phyloP scores from a whole-genome alignment of 768 basidiomycete species.

The Dioszegia aurantiaca region DNA sequence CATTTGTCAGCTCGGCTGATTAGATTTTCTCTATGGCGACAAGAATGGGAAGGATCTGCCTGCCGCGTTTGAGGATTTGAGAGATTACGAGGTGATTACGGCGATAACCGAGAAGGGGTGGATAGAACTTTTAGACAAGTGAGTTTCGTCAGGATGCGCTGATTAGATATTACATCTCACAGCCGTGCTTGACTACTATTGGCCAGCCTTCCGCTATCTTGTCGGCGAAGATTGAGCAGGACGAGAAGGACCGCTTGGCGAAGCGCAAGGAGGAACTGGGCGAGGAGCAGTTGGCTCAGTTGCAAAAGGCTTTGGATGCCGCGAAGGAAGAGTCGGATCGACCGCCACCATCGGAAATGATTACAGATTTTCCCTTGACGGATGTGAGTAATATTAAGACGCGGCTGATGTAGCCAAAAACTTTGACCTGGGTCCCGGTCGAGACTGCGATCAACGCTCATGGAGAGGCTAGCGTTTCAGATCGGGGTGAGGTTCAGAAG shows the following conservation, averaged over 20 bases:
- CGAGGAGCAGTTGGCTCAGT: constrained; percentile 71
- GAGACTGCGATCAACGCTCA: constrained; percentile 54
- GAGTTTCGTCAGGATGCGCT: constrained; percentile 31
- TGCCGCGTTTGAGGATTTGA: constrained; percentile 72
- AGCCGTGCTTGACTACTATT: constrained; percentile 68
- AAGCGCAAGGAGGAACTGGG: constrained; percentile 70
- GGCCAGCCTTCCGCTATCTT: constrained; percentile 85
- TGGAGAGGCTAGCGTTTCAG: constrained; percentile 42
- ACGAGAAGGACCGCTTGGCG: constrained; percentile 73
- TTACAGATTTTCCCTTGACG: constrained; percentile 85
- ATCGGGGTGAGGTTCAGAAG: constrained; percentile 58
- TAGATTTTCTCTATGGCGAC: constrained; percentile 80
- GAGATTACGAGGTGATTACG: constrained; percentile 65
- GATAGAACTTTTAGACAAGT: constrained; percentile 73
- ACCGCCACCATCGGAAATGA: constrained; percentile 74
- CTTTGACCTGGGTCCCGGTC: constrained; percentile 86
- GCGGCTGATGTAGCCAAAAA: constrained; percentile 54
- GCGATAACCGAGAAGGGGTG: constrained; percentile 74
- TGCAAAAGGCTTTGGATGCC: constrained; percentile 65
- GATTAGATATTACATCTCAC: constrained; percentile 72
- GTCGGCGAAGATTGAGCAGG: constrained; percentile 72
- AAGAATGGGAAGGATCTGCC: constrained; percentile 75
- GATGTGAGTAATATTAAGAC: constrained; percentile 57
- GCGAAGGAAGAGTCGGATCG: constrained; percentile 83
- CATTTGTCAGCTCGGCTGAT: background rate